A percentile compares a stretch with the other conserved stretches of the same genome.
These are phyloP conservation scores for Naganishia antarctica DNA, from an alignment of 768 basidiomycete genomes.

Conservation along the genomic window DNA sequence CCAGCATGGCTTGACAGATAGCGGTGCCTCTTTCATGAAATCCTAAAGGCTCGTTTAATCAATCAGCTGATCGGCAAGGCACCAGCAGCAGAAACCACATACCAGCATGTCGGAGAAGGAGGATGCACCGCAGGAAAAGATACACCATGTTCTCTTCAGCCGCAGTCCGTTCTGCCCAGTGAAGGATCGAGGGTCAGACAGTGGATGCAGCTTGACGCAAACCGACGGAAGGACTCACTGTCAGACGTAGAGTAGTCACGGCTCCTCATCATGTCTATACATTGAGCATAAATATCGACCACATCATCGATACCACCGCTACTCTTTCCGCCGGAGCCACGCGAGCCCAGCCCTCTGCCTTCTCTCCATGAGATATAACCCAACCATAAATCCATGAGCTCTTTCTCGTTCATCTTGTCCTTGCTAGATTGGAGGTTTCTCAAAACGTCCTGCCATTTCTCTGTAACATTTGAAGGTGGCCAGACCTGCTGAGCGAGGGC, in stretches of 20 bases:
- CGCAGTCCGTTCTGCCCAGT: slow-evolving; percentile 30
- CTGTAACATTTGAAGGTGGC: slow-evolving; percentile 39
- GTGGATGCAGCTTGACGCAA: neutral
- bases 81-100: slow-evolving; percentile 12
- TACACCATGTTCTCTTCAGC: slow-evolving; percentile 50
- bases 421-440: slow-evolving; percentile 8
- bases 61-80: too few relatives aligned
- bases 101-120: slow-evolving; percentile 50
- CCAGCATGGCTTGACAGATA: slow-evolving; percentile 49
- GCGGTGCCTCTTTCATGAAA: slow-evolving; percentile 49
- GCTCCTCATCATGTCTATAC: slow-evolving; percentile 32
- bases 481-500: slow-evolving; percentile 45
- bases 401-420: slow-evolving; percentile 14
- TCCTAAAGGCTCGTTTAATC: slow-evolving; percentile 40
- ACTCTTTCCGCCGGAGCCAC: slow-evolving; percentile 23
- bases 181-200: neutral
- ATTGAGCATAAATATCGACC: slow-evolving; percentile 44
- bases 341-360: slow-evolving; percentile 40
- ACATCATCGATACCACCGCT: slow-evolving; percentile 44
- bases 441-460: slow-evolving; percentile 46
- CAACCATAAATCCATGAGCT: slow-evolving; percentile 44
- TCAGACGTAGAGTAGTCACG: slow-evolving; percentile 21
- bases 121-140: slow-evolving; percentile 45
- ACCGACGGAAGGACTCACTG: slow-evolving; percentile 14
- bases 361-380: slow-evolving; percentile 48